Conservation (phyloP, 2,329 filamentous ascomycete species). For the Arthroderma sp. region DNA sequence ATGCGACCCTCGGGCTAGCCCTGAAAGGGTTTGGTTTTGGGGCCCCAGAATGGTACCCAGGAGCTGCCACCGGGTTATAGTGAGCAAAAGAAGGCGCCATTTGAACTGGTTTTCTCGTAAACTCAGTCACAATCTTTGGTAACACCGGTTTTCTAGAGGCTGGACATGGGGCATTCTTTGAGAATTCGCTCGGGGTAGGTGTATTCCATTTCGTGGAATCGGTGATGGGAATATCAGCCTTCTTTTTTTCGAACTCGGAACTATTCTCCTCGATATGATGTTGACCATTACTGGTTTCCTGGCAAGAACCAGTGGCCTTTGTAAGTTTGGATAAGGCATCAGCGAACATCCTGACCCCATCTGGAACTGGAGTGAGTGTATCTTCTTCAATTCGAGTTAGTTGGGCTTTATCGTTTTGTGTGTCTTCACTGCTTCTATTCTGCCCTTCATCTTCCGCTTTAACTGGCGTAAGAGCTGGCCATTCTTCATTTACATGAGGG, state of each 20-base stretch:
- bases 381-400: background rate
- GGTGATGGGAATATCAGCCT: background rate
- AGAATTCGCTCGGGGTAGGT: background rate
- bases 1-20: background rate
- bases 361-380: background rate
- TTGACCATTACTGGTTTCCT: background rate
- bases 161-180: background rate
- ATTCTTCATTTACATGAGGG: conserved; percentile 11
- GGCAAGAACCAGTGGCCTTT: background rate
- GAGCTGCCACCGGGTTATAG: background rate
- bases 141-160: background rate
- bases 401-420: background rate
- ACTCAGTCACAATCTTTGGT: background rate
- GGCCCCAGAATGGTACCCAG: background rate
- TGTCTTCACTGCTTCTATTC: background rate
- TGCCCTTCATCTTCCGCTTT: conserved; percentile 1
- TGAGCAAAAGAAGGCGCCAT: background rate
- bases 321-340: conserved; percentile 7
- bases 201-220: background rate
- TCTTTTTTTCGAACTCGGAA: background rate
- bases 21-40: conserved; percentile 13
- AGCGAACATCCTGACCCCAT: conserved; percentile 9
- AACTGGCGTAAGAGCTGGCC: conserved; percentile 9
- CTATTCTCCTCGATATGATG: background rate
- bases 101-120: background rate